Base-by-base conservation (phyloP, 2,329 filamentous ascomycete species). In the Penicillium sp. region DNA sequence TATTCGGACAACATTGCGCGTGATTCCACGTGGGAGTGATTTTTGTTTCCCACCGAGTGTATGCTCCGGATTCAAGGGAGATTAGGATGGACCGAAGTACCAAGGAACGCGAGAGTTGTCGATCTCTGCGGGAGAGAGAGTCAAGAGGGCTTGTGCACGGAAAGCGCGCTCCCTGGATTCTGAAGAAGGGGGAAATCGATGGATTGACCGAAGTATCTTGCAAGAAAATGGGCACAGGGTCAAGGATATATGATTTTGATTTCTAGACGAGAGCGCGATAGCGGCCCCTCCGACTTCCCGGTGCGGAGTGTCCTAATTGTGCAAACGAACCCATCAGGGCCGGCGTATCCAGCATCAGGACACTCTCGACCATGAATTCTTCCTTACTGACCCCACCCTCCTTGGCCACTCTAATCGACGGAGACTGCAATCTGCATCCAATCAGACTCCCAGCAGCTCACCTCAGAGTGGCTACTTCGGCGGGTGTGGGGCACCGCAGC, bases 341-440 rank as follows among this genome's bases (percentile, higher is more conserved):
- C 35, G 33, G 11, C 25, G 6, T 42, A n/a, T 25, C 35, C 25
- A 30, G 42, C 26, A 35, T 26, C 43, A n/a, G 51, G 7, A 28
- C 48, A 19, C 30, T 25, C 28, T 58, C 55, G 60, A 65, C 58
- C 60, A 54, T 59, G 57, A 58, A 61, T 54, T 53, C 40, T 30
- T 56, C 45, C 33, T 26, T 11, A 33, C 8, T 19, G 35, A 54
- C 59, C 61, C 61, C 63, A 61, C 59, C 16, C 52, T 11, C 25
- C 25, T 53, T 61, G 52, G 54, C 64, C 64, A 62, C 62, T 65
- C 60, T 64, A 54, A 60, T 60, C 55, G 49, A 53, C 16, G 28
- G 26, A 22, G 26, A 59, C 26, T 55, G 52, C 52, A 62, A 64
- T 61, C 56, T 67, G n/a, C 11, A 58, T 8, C 63, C 66, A 68